A percentile compares a stretch with the other conserved stretches of the same genome.
phyloP scores from a whole-genome alignment of 2,329 filamentous ascomycete species.

The Exserohilum rostratum region DNA sequence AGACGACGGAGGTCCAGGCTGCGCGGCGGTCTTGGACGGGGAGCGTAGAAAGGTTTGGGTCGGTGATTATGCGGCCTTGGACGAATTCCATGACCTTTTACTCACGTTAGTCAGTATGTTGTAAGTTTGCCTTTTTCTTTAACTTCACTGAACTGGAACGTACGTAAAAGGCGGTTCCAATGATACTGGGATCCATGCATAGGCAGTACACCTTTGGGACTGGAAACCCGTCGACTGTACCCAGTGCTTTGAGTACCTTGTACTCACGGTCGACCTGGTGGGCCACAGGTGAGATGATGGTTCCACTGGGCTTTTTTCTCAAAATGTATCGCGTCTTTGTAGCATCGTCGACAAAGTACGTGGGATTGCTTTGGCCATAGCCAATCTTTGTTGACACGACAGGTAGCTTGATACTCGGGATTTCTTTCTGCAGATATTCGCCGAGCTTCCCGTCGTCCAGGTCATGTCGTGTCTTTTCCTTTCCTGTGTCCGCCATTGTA shows the following conservation, averaged over 20 bases:
- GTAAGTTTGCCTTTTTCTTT: too few relatives aligned
- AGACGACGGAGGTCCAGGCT: slow-evolving; percentile 62
- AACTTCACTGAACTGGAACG: too few relatives aligned
- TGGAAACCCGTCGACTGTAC: slow-evolving; percentile 75
- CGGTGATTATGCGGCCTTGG: slow-evolving; percentile 88
- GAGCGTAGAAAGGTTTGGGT: slow-evolving; percentile 76
- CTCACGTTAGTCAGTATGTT: background rate
- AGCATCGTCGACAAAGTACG: slow-evolving; percentile 79
- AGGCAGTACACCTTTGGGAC: slow-evolving; percentile 83
- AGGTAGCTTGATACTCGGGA: slow-evolving; percentile 33
- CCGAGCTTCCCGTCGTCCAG: slow-evolving; percentile 41
- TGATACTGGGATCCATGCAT: slow-evolving; percentile 77
- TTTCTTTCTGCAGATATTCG: slow-evolving; percentile 34
- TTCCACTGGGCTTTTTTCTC: slow-evolving; percentile 93
- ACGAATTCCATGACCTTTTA: slow-evolving; percentile 83
- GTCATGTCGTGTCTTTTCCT: slow-evolving; percentile 32
- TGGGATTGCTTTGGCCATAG: slow-evolving; percentile 96
- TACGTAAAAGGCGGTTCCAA: slow-evolving; percentile 87
- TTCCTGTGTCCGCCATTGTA: slow-evolving; percentile 17
- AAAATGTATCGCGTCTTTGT: slow-evolving; percentile 76
- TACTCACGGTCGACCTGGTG: slow-evolving; percentile 97
- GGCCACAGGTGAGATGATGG: slow-evolving; percentile 87
- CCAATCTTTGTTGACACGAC: slow-evolving; percentile 70
- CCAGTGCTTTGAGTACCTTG: slow-evolving; percentile 80
- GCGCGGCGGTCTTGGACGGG: slow-evolving; percentile 64